Evolutionary conservation across 345 rosid genomes (phyloP), one percentile per base, ranked within the genome.

Genomic region (Linum trigynum): DNA sequence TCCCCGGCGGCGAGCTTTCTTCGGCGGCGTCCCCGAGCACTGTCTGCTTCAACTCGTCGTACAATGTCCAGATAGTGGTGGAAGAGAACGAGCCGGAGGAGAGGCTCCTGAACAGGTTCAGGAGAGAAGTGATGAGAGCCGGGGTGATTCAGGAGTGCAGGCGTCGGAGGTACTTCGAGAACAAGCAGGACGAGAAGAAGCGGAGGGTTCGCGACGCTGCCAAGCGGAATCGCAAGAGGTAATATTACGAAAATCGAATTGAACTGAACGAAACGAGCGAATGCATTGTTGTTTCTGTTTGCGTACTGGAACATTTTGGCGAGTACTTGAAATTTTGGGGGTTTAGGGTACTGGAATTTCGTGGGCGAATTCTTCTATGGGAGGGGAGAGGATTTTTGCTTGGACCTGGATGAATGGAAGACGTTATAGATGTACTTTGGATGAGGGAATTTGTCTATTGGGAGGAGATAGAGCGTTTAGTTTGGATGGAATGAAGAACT

Each of bases 71-170:
- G 84, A 84, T 86, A 66, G 65, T 72, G 15, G 90, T 84, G 40
- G 95, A 85, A 3, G 96, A 89, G 36, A 78, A 83, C 57, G 97
- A 92, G 72, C 82, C 85, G 2, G 87, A 86, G 74, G 91, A 89
- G 72, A 85, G 88, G 76, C 74, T 89, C 11, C 67, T 86, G 76
- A 77, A 77, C 48, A 82, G 90, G 65, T 86, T 86, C 55, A 81
- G 90, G 55, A 83, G 94, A 42, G 91, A 91, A 72, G 96, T 86
- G 16, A 72, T 86, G 84, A 82, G 71, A 76, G 91, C 91, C 9
- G 98, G 96, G 3, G 78, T 91, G 12, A 84, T 91, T 51, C 97
- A 85, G 74, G 96, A 86, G 79, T 77, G 86, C 60, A 84, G 80
- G 72, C 70, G 90, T 6, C 80, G 90, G 75, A 82, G 80, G 68